These are phyloP conservation scores for Ceratonia siliqua DNA, from an alignment of 306 rosid species.

Conservation along the genomic window DNA sequence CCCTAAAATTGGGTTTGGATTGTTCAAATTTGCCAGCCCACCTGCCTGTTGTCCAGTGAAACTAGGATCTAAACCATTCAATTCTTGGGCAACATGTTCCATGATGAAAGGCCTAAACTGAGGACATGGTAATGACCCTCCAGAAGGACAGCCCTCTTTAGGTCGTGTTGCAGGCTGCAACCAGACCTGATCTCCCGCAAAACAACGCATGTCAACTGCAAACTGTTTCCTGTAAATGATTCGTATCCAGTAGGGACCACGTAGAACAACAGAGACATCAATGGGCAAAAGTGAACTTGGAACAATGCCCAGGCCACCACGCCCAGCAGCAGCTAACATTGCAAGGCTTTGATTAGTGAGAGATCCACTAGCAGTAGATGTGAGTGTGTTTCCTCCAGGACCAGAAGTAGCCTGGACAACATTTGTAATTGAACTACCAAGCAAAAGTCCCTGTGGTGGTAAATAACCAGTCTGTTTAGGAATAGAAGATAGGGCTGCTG, in stretches of 20 bases:
- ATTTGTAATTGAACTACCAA: conserved; percentile 56
- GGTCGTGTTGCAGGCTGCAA: conserved; percentile 99
- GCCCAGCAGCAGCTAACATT: conserved; percentile 88
- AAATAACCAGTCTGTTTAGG: conserved; percentile 75
- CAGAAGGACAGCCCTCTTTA: conserved; percentile 77
- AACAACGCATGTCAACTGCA: conserved; percentile 99
- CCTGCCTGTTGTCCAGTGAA: conserved; percentile 74
- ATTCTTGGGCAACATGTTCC: conserved; percentile 99
- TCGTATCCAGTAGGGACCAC: conserved; percentile 98
- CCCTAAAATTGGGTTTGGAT: conserved; percentile 65
- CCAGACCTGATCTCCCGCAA: conserved; percentile 99
- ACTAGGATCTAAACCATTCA: conserved; percentile 89
- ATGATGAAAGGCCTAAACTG: conserved; percentile 98
- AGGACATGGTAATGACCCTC: conserved; percentile 97
- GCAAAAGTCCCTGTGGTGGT: conserved; percentile 71
- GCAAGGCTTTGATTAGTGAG: conserved; percentile 70
- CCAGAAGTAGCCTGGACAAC: conserved; percentile 59
- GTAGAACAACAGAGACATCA: conserved; percentile 97
- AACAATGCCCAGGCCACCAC: conserved; percentile 97
- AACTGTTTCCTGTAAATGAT: conserved; percentile 91
- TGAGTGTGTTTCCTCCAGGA: conserved; percentile 50
- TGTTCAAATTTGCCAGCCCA: conserved; percentile 65
- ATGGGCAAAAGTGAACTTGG: conserved; percentile 97
- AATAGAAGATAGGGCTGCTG: conserved; percentile 68
- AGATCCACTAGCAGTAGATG: conserved; percentile 54